These are phyloP conservation scores for Paraphaeosphaeria sporulosa DNA, from an alignment of 2,329 filamentous ascomycete genomes.

Conservation along the genomic window DNA sequence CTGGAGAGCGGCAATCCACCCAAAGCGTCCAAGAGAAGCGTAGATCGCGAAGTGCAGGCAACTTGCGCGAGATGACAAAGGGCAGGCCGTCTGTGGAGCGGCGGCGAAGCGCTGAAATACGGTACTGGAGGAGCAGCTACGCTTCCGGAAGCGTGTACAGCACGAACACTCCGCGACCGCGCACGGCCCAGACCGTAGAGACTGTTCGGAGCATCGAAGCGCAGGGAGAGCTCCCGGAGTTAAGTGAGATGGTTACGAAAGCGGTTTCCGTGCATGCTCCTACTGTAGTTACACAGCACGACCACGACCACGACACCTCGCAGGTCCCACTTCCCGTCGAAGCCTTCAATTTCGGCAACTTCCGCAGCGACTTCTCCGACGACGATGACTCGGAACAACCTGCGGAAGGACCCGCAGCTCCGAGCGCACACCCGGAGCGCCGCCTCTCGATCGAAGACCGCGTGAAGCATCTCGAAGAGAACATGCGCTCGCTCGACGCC, in stretches of 20 bases:
- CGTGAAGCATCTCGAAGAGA: constrained; percentile 41
- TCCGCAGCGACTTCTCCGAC: constrained; percentile 34
- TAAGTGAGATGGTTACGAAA: constrained; percentile 1
- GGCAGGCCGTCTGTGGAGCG: constrained; percentile 30
- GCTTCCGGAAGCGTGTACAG: constrained; percentile 44
- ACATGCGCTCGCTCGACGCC: constrained; percentile 38
- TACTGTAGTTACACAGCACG: constrained; percentile 17
- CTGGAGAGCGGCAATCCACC: constrained; percentile 19
- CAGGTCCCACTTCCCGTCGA: constrained; percentile 33
- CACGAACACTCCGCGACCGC: constrained; percentile 35
- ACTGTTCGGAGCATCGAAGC: constrained; percentile 36
- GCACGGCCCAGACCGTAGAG: constrained; percentile 43
- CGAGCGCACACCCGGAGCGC: constrained; percentile 16
- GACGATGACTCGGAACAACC: constrained; percentile 28
- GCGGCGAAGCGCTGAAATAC: constrained; percentile 45
- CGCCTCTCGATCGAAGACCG: constrained; percentile 46
- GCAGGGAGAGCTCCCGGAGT: constrained; percentile 23
- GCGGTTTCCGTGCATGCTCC: neutral
- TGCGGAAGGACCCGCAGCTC: constrained; percentile 16
- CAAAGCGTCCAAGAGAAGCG: constrained; percentile 36
- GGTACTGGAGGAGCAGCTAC: constrained; percentile 46
- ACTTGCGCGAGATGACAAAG: constrained; percentile 43
- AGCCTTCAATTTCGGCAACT: constrained; percentile 48
- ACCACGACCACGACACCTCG: constrained; percentile 23
- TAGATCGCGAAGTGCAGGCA: constrained; percentile 48